These are phyloP conservation scores for Phlebiopsis flavidoalba DNA, from an alignment of 768 basidiomycete species.

Conservation along the genomic window DNA sequence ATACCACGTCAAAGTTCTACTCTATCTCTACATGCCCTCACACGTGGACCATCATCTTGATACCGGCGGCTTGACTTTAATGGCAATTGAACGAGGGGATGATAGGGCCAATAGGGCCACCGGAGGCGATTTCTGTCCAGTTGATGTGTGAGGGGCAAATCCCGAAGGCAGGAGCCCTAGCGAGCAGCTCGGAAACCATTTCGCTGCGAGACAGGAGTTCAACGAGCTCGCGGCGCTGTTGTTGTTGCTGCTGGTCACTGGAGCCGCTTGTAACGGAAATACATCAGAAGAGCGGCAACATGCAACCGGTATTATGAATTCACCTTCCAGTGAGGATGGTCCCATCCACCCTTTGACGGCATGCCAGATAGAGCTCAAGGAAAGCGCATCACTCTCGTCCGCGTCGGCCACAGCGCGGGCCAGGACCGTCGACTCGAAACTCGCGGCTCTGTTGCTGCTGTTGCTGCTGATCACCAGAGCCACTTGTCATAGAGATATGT, in stretches of 20 bases:
- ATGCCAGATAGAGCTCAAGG: neutral
- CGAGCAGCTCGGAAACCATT: neutral
- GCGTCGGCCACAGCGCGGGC: neutral
- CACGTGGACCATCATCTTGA: too few species aligned
- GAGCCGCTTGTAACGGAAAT: too few species aligned
- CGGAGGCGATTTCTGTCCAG: too few species aligned
- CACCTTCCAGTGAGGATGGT: neutral
- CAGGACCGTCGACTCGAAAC: neutral
- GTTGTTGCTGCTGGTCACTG: neutral
- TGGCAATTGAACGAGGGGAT: too few species aligned
- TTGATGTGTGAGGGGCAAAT: too few species aligned
- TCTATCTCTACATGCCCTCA: too few species aligned
- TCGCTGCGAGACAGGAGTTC: neutral
- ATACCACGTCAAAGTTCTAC: too few species aligned
- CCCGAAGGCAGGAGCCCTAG: neutral
- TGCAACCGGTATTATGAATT: neutral
- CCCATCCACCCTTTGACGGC: neutral
- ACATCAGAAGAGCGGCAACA: too few species aligned
- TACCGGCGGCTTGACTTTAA: too few species aligned
- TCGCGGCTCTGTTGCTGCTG: conserved; percentile 2
- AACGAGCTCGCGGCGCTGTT: neutral
- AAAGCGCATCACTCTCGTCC: neutral
- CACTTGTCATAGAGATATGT: neutral
- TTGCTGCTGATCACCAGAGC: neutral
- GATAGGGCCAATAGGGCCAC: too few species aligned